Percentiles rank a stretch among this genome's conserved stretches.
These are phyloP conservation scores for Phytophthora meadii DNA, from an alignment of 352 stramenopile species.

Conservation along the genomic window DNA sequence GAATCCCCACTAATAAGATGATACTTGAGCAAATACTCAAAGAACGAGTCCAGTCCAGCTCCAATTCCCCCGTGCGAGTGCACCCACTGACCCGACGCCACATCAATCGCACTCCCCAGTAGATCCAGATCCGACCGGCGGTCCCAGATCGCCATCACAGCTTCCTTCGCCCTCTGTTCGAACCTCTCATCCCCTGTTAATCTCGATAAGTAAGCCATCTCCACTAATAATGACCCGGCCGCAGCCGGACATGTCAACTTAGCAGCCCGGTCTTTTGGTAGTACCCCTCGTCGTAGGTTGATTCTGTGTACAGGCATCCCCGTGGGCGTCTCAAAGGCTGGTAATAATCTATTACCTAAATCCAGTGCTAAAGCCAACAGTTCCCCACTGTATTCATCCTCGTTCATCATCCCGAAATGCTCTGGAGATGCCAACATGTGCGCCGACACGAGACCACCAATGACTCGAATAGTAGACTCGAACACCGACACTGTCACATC, in stretches of 20 bases:
- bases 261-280: slow-evolving; percentile 30
- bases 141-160: slow-evolving; percentile 81
- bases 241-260: slow-evolving; percentile 94
- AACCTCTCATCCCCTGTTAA: slow-evolving; percentile 65
- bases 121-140: slow-evolving; percentile 88
- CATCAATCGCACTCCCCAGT: slow-evolving; percentile 96
- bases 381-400: slow-evolving; percentile 91
- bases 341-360: slow-evolving; percentile 94
- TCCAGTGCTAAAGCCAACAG: slow-evolving; percentile 95
- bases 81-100: slow-evolving; percentile 85
- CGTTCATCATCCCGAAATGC: slow-evolving; percentile 60
- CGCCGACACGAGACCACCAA: slow-evolving; percentile 92
- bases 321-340: slow-evolving; percentile 97
- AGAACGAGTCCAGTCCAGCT: slow-evolving; percentile 96
- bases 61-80: slow-evolving; percentile 88
- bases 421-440: slow-evolving; percentile 84
- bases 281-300: slow-evolving; percentile 88
- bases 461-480: slow-evolving; percentile 92
- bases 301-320: slow-evolving; percentile 96
- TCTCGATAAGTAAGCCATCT: slow-evolving; percentile 96
- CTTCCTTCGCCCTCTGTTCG: slow-evolving; percentile 61
- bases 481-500: slow-evolving; percentile 94
- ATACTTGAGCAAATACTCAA: slow-evolving; percentile 98
- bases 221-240: slow-evolving; percentile 95
- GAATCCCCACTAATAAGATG: slow-evolving; percentile 95